Percentiles rank a stretch among this genome's conserved stretches.
phyloP scores from a whole-genome alignment of 148 eudicot species.

The Fagopyrum homotropicum region DNA sequence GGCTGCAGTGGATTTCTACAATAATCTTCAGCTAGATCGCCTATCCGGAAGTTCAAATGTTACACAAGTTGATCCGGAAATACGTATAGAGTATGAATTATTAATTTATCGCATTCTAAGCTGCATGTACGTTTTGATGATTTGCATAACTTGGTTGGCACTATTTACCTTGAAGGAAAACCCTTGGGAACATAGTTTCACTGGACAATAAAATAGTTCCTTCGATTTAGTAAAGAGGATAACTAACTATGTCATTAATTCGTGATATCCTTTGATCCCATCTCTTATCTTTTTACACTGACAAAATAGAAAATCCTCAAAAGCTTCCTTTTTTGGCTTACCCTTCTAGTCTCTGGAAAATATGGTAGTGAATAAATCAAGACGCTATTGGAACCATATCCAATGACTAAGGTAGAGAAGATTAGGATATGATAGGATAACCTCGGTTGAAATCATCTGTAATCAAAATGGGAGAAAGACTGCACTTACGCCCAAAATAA shows the following conservation, averaged over 20 bases:
- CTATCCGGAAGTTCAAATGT: conserved; percentile 55
- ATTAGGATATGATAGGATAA: background rate
- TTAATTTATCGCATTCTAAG: background rate
- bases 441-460: background rate
- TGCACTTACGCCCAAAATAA: background rate
- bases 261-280: background rate
- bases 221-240: background rate
- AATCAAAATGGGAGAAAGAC: too few relatives aligned
- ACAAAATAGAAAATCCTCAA: background rate
- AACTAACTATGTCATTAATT: background rate
- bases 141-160: background rate
- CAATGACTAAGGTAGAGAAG: background rate
- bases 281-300: background rate
- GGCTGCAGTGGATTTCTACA: conserved; percentile 79
- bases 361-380: background rate
- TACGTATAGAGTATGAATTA: conserved; percentile 77
- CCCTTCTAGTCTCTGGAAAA: background rate
- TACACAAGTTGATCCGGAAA: conserved; percentile 97
- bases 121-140: background rate
- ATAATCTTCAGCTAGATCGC: conserved; percentile 74
- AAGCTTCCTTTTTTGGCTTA: background rate
- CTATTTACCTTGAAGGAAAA: background rate
- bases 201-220: background rate
- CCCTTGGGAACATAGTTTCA: background rate
- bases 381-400: background rate